These are phyloP conservation scores for Micractinium conductrix DNA, from an alignment of 139 green algal genomes.

Conservation along the genomic window DNA sequence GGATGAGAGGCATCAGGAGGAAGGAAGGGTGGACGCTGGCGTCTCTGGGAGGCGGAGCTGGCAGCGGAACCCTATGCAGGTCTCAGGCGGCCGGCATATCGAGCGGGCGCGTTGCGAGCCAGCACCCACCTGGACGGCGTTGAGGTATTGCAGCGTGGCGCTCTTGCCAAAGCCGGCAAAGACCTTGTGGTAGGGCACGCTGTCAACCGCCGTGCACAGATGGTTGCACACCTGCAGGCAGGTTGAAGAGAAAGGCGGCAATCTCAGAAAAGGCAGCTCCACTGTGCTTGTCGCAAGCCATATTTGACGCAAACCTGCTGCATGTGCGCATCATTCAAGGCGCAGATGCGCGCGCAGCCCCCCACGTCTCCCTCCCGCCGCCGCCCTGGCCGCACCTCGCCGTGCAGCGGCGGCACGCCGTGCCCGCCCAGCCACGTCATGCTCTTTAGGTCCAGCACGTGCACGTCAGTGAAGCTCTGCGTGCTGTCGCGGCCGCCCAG, in stretches of 20 bases:
- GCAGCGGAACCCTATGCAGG: no score
- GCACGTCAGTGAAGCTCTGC: slow-evolving; percentile 75
- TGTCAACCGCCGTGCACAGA: slow-evolving; percentile 77
- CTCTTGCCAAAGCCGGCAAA: slow-evolving; percentile 88
- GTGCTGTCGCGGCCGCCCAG: slow-evolving; percentile 82
- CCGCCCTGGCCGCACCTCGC: slow-evolving; percentile 30
- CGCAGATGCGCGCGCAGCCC: no score
- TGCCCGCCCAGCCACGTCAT: slow-evolving; percentile 71
- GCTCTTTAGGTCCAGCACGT: slow-evolving; percentile 77
- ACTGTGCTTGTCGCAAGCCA: not conserved
- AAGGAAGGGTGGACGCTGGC: no score
- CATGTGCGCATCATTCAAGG: no score
- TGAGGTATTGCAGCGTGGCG: slow-evolving; percentile 80
- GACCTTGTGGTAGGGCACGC: slow-evolving; percentile 87
- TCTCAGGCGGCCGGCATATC: no score
- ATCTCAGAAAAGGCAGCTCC: not conserved
- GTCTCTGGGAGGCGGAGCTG: no score
- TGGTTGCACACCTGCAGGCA: slow-evolving; percentile 76
- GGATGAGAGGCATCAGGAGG: no score
- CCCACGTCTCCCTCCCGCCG: no score
- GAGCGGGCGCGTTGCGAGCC: no score
- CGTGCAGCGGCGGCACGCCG: slow-evolving; percentile 36
- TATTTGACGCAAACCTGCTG: no score
- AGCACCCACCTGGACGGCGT: slow-evolving; percentile 29
- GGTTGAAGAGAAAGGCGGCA: not conserved